Percentiles rank a stretch among this genome's conserved stretches.
phyloP scores from a whole-genome alignment of 495 filamentous ascomycete genomes.

The Aeminium ludgeri region DNA sequence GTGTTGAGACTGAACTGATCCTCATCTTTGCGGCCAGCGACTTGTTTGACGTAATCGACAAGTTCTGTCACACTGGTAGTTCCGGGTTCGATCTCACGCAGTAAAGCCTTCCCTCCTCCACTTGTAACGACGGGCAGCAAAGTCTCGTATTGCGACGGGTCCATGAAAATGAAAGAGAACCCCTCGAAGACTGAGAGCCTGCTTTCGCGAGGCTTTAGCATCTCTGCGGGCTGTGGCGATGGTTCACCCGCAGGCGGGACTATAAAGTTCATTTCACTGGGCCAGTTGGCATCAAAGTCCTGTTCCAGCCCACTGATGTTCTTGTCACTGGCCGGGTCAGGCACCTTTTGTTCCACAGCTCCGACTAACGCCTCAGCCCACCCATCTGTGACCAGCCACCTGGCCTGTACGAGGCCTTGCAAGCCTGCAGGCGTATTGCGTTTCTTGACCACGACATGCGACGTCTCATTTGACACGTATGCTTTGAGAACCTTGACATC shows the following conservation, averaged over 20 bases:
- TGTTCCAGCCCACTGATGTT: conserved; percentile 47
- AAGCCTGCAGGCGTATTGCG: conserved; percentile 72
- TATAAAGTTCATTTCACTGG: conserved; percentile 50
- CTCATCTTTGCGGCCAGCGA: conserved; percentile 48
- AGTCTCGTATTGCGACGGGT: conserved; percentile 59
- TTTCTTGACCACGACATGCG: conserved; percentile 78
- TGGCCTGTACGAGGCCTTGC: conserved; percentile 74
- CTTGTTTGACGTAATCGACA: conserved; percentile 55
- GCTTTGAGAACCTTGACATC: conserved; percentile 71
- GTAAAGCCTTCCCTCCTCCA: conserved; percentile 67
- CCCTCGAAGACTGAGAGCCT: conserved; percentile 64
- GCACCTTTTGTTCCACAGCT: conserved; percentile 29
- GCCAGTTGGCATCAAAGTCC: conserved; percentile 74
- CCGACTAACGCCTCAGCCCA: conserved; percentile 49
- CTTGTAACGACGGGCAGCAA: conserved; percentile 55
- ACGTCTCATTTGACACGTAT: conserved; percentile 54
- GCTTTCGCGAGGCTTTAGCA: conserved; percentile 50
- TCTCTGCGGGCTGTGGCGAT: conserved; percentile 37
- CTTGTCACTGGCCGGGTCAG: conserved; percentile 32
- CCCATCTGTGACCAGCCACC: conserved; percentile 58
- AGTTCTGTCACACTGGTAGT: conserved; percentile 61
- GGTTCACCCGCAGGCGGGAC: conserved; percentile 64
- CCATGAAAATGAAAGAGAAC: conserved; percentile 78
- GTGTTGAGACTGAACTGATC: conserved; percentile 20
- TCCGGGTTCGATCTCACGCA: conserved; percentile 39